phyloP scores from a whole-genome alignment of 768 basidiomycete genomes.

The Stropharia rugosoannulata region DNA sequence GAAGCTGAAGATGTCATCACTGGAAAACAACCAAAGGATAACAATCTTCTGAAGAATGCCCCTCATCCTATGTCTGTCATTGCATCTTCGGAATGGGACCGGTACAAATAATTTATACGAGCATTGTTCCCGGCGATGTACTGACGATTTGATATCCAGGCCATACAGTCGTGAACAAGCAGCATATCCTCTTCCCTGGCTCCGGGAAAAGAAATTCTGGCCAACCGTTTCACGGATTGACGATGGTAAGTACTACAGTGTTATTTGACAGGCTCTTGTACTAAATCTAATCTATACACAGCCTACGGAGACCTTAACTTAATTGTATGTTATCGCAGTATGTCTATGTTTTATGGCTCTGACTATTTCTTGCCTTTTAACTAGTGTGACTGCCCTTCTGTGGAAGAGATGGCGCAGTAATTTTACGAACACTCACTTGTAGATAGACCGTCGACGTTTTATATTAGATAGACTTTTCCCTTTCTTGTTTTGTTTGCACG shows the following conservation, averaged over 20 bases:
- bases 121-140: not conserved
- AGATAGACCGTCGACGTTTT: constrained; percentile 15
- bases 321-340: constrained; percentile 51
- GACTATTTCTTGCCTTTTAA: not conserved
- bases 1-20: constrained; percentile 87
- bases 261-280: not conserved
- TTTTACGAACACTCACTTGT: not conserved
- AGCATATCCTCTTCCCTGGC: constrained; percentile 84
- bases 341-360: constrained; percentile 10
- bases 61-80: constrained; percentile 86
- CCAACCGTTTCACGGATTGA: constrained; percentile 90
- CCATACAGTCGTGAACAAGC: constrained; percentile 90
- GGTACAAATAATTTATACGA: constrained; percentile 62
- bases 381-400: constrained; percentile 85
- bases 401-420: constrained; percentile 65
- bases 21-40: constrained; percentile 87
- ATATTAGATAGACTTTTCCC: constrained; percentile 11
- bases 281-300: constrained; percentile 26
- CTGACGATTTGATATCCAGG: constrained; percentile 33
- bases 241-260: constrained; percentile 61
- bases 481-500: constrained; percentile 23
- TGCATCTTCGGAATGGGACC: constrained; percentile 69
- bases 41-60: constrained; percentile 92
- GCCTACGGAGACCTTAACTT: constrained; percentile 94
- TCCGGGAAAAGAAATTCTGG: constrained; percentile 95